These are phyloP conservation scores for Erysimum cheiranthoides DNA, from an alignment of 345 rosid genomes.

Conservation along the genomic window DNA sequence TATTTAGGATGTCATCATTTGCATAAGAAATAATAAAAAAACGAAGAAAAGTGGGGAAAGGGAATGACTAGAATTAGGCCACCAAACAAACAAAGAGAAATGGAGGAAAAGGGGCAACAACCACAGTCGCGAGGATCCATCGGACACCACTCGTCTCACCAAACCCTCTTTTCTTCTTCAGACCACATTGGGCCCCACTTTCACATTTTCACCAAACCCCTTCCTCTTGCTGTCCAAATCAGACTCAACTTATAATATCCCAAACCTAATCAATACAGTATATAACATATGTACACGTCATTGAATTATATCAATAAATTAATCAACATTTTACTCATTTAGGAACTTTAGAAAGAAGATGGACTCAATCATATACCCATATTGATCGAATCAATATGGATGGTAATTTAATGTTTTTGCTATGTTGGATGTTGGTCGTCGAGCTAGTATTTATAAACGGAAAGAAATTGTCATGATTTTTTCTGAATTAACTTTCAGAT, in stretches of 20 bases:
- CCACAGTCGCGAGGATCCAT: conserved; percentile 42
- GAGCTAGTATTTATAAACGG: neutral
- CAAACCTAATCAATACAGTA: conserved; percentile 34
- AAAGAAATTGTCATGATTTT: neutral
- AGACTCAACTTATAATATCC: conserved; percentile 15
- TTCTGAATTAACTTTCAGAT: neutral
- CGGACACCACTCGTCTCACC: conserved; percentile 49
- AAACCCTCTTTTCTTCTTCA: conserved; percentile 38
- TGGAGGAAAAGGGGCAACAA: conserved; percentile 23
- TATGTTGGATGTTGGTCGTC: conserved; percentile 5
- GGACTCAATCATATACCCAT: conserved; percentile 17
- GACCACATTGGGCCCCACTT: conserved; percentile 37
- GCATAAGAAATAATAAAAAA: neutral
- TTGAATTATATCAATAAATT: neutral
- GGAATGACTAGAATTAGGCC: conserved; percentile 43
- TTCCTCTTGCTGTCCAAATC: conserved; percentile 39
- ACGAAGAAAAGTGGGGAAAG: neutral
- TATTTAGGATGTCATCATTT: conserved; percentile 22
- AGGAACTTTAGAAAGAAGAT: conserved; percentile 6
- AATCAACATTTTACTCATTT: neutral
- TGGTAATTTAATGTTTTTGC: neutral
- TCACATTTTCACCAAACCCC: conserved; percentile 38
- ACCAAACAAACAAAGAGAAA: conserved; percentile 44
- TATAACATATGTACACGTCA: conserved; percentile 17
- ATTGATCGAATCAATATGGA: neutral